These are phyloP conservation scores for Russula olivacea DNA, from an alignment of 768 basidiomycete species.

Conservation along the genomic window DNA sequence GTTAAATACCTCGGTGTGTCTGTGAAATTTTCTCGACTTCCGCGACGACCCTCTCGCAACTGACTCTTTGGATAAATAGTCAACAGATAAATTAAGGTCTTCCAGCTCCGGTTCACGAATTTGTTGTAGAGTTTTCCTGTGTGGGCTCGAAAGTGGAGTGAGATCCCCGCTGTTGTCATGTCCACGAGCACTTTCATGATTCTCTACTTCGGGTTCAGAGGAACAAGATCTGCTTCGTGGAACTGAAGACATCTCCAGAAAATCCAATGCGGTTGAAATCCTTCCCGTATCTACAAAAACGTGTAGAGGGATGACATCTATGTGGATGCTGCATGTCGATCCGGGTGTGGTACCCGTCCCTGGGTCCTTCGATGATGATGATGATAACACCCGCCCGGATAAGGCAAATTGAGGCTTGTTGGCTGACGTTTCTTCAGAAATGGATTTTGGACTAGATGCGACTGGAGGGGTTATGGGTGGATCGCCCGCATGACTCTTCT, in stretches of 20 bases:
- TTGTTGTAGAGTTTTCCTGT: conserved; percentile 36
- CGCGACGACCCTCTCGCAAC: not conserved
- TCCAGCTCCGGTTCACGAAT: conserved; percentile 50
- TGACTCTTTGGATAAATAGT: conserved; percentile 34
- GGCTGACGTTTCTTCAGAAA: not conserved
- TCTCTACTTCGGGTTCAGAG: conserved; percentile 7
- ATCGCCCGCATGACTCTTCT: conserved; percentile 1
- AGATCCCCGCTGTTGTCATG: not conserved
- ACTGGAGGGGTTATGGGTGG: not conserved
- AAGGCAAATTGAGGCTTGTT: conserved; percentile 20
- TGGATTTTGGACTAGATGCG: not conserved
- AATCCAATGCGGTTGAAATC: conserved; percentile 40
- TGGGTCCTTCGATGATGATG: conserved; percentile 13
- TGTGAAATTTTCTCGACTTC: not conserved
- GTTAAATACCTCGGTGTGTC: not conserved
- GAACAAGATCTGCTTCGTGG: not conserved
- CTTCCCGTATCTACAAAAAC: conserved; percentile 64
- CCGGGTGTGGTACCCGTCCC: not conserved
- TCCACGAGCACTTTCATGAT: not conserved
- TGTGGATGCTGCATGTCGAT: conserved; percentile 30
- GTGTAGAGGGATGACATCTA: conserved; percentile 60
- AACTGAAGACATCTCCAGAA: conserved; percentile 42
- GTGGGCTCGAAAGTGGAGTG: conserved; percentile 15
- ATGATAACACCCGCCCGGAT: conserved; percentile 18
- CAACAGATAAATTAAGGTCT: conserved; percentile 50